Evolutionary conservation across 768 basidiomycete species (phyloP), one percentile per base, ranked within the genome.

Genomic region (Pisolithus microcarpus): DNA sequence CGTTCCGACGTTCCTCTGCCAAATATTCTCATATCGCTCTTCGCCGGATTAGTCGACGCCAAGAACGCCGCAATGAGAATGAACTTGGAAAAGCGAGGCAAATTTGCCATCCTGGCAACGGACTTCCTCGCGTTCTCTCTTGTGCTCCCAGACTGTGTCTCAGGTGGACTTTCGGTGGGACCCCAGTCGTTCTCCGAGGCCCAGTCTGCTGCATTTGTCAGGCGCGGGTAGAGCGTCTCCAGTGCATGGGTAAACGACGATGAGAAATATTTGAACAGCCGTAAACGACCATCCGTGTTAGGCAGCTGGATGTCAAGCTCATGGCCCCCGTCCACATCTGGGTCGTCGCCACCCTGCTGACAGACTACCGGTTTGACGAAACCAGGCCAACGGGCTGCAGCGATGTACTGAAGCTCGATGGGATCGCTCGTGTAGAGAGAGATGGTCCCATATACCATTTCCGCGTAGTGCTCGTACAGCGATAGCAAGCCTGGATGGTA

Each of bases 1-100:
- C 79, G 79, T 62, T 87, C 87, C 48, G 85, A 83, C 24, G 78
- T 52, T 1, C 81, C 85, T 13, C 91, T 65, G 4, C 87, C 85
- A 66, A 96, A 91, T 79, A 95, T 84, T 36, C 87, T 73, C 55
- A 90, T 34, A 65, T 94, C 92, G 8, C 81, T 83, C 60, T 82
- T 85, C 0, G 82, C 66, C 2, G 92, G 91, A 60, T 95, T 96
- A 38, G 84, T 86, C 38, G 89, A 90, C 5, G 91, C 89, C 38
- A 92, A 67, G 61, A 84, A 95, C 1, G 84, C 79, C 0, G 88
- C 85, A 4, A 92, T 65, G 5, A 93, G 68, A 21, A 92, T 73
- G 58, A 81, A 91, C 59, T 85, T 86, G 19, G 82, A 81, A 74
- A 87, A 79, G 4, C 78, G 75, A 1, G 85, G 82, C 34, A 86